Percentiles rank a stretch among this genome's conserved stretches.
Evolutionary conservation across 2,329 filamentous ascomycete genomes (phyloP).

Genomic region (Xylariaceae sp.): DNA sequence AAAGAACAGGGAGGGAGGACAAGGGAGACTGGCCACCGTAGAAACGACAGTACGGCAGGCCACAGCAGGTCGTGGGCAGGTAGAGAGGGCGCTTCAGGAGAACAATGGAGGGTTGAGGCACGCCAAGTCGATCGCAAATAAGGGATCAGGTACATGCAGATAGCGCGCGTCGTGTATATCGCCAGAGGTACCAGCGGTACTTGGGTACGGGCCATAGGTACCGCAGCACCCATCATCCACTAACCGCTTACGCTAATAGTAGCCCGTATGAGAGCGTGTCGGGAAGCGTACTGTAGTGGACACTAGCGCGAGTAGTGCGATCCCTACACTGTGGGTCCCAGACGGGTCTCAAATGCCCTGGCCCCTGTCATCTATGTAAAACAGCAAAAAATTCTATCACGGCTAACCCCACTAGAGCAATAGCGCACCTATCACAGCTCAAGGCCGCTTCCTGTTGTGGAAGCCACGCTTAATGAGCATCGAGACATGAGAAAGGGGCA

Average conservation of each 20-base stretch:
- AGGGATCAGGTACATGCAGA: slow-evolving; percentile 10
- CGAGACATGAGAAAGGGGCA: slow-evolving; percentile 11
- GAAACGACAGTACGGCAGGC: slow-evolving; percentile 12
- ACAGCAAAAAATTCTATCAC: slow-evolving; percentile 10
- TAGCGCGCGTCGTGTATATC: background rate
- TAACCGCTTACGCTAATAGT: background rate
- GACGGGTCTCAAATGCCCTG: slow-evolving; percentile 11
- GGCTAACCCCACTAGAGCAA: slow-evolving; percentile 15
- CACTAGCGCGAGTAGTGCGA: background rate
- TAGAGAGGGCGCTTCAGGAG: background rate
- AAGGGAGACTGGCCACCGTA: slow-evolving; percentile 16
- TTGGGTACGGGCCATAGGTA: too few relatives aligned
- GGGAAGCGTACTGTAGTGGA: slow-evolving; percentile 13
- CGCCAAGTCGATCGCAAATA: slow-evolving; percentile 16
- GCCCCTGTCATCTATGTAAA: slow-evolving; percentile 8
- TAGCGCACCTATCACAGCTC: slow-evolving; percentile 11
- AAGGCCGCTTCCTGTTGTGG: slow-evolving; percentile 12
- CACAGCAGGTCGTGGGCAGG: slow-evolving; percentile 6
- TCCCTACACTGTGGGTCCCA: slow-evolving; percentile 2
- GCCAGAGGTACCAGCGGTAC: too few relatives aligned
- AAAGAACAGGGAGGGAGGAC: slow-evolving; percentile 18
- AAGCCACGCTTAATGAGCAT: slow-evolving; percentile 10
- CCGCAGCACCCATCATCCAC: background rate
- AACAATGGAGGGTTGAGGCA: slow-evolving; percentile 2
- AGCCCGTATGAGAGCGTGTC: slow-evolving; percentile 15